These are phyloP conservation scores for Hura crepitans DNA, from an alignment of 441 rosid species.

Conservation along the genomic window DNA sequence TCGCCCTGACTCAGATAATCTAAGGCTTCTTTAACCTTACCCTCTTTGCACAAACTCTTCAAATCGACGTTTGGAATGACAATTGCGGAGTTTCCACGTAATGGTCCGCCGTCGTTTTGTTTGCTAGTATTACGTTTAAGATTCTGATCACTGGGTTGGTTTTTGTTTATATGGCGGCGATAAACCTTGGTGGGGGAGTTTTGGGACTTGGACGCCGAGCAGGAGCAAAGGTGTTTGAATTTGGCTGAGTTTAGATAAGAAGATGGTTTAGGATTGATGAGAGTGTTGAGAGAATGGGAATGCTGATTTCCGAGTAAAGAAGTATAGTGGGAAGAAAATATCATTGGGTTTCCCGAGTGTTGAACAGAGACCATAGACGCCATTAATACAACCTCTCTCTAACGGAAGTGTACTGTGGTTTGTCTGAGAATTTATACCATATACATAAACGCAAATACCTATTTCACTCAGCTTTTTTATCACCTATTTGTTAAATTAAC, in stretches of 20 bases:
- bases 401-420: too few relatives aligned
- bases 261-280: not conserved
- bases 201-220: constrained; percentile 25
- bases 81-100: constrained; percentile 12
- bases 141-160: constrained; percentile 12
- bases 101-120: constrained; percentile 21
- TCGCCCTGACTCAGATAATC: constrained; percentile 40
- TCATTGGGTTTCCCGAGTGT: constrained; percentile 19
- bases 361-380: constrained; percentile 31
- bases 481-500: too few relatives aligned
- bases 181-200: constrained; percentile 26
- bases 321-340: constrained; percentile 11
- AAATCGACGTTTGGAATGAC: constrained; percentile 33
- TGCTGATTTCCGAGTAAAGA: constrained; percentile 10
- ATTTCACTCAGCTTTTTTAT: too few relatives aligned
- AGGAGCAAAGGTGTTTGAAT: constrained; percentile 27
- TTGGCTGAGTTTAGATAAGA: constrained; percentile 12
- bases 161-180: constrained; percentile 30
- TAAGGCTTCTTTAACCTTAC: constrained; percentile 45
- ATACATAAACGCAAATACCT: too few relatives aligned
- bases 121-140: constrained; percentile 3
- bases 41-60: constrained; percentile 44
- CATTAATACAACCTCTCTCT: constrained; percentile 18
- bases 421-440: too few relatives aligned
- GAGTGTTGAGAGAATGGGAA: constrained; percentile 9